A percentile compares a stretch with the other conserved stretches of the same genome.
phyloP scores from a whole-genome alignment of 1,284 basidiomycete species.

The Malassezia pachydermatis region DNA sequence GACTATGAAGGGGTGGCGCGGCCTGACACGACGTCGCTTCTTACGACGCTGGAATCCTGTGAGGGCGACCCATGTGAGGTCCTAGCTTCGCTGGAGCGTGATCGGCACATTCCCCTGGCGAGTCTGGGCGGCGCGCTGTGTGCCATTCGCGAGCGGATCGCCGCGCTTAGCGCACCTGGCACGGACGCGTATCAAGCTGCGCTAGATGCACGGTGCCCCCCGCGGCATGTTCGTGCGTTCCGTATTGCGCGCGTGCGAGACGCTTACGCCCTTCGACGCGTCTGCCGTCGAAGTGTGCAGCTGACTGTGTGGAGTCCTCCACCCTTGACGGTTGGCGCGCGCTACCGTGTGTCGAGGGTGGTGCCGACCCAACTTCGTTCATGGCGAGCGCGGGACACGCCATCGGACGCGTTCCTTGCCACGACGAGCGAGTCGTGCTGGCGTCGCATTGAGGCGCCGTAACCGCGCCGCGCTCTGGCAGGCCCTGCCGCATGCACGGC shows the following conservation, averaged over 20 bases:
- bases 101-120: too few species aligned
- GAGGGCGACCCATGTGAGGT: too few species aligned
- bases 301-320: conserved; percentile 29
- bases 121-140: too few species aligned
- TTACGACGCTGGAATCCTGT: neutral
- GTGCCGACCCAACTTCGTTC: conserved; percentile 2
- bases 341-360: conserved; percentile 8
- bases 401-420: conserved; percentile 11
- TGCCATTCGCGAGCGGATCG: conserved; percentile 4
- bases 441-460: neutral
- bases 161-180: conserved; percentile 16
- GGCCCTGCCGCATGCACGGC: too few species aligned
- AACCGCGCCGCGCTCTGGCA: neutral
- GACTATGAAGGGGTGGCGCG: neutral
- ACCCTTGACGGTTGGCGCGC: conserved; percentile 2
- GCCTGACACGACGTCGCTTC: neutral
- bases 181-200: conserved; percentile 7
- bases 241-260: conserved; percentile 68
- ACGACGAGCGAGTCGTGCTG: conserved; percentile 9
- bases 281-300: conserved; percentile 22
- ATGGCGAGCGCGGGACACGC: conserved; percentile 9
- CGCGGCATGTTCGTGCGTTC: conserved; percentile 68
- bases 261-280: conserved; percentile 47
- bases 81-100: too few species aligned
- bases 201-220: conserved; percentile 60